Evolutionary conservation across 495 filamentous ascomycete species (phyloP), one percentile per base, ranked within the genome.

Genomic region (Neurospora africana): DNA sequence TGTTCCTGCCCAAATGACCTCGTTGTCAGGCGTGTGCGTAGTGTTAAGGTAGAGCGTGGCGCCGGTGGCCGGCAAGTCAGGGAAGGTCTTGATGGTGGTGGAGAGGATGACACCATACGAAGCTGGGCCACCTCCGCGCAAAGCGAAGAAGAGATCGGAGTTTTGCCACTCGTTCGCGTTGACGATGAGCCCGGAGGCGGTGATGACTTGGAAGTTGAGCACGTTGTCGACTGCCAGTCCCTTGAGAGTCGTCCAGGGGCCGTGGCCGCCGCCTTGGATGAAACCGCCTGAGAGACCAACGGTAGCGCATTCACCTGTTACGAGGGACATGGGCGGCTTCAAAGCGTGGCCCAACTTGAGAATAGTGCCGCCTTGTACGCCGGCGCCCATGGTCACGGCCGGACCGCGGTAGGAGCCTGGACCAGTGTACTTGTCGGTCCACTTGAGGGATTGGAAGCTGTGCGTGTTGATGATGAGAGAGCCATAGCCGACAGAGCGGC

Each of bases 261-360:
- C 84, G 75, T 91, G 88, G 4, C 91, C 91, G n/a, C 89, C 90
- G 5, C 89, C 89, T 76, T 88, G 87, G 23, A 82, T 85, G 72
- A 87, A 87, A 3, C 85, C 85, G 39, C 83, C 86, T 0, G 80
- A 82, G 37, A 81, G 70, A 36, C 85, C 86, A 5, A 89, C 86
- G 4, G 84, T 86, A 0, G 79, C 78, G 72, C 83, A 86, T 65
- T 84, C 81, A 2, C 83, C 84, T 6, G 84, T 87, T 5, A 89
- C 83, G 15, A 86, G 81, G 19, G 78, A 79, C 7, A 86, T 73
- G 1, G 77, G 77, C 1, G 77, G 76, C 15, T 83, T 83, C 10
- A 82, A 72, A 15, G 81, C 76, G 38, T 84, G 73, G 5, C 84
- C 86, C 10, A 79, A 72, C 11, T 76, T 74, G 5, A 87, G 84